Evolutionary conservation across 495 filamentous ascomycete genomes (phyloP), one percentile per base, ranked within the genome.

Genomic region (Daldinia concentrica): DNA sequence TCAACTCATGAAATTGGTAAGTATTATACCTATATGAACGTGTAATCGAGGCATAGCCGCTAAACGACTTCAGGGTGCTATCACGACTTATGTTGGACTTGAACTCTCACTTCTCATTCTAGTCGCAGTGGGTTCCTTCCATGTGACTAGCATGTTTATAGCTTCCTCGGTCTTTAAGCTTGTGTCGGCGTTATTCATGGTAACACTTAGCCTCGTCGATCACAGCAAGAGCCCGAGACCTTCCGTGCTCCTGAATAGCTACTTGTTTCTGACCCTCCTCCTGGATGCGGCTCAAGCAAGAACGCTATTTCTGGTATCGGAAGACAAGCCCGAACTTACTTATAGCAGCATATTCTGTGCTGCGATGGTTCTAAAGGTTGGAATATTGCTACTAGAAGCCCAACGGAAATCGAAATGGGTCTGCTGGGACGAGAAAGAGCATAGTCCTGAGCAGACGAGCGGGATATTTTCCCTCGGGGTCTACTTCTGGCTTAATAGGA

Each of bases 401-500:
- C 70, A 81, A 4, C 82, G 86, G 41, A 92, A 92, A 78, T 66
- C 76, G 2, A 73, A 50, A 67, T 82, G 79, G 78, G 58, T 80
- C 29, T 26, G 54, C 36, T 76, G 71, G 73, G 57, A 78, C 48
- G 84, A 79, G 41, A 74, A 74, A 19, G 64, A 74, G 7, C 81
- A 83, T 48, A 85, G 87, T 15, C 87, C 87, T 0, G 91, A 93
- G 68, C 86, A 86, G n/a, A 88, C 84, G 0, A 82, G 78, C 36
- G 83, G 88, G 0, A 79, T 88, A 12, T 87, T 85, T 61, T 85
- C 79, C 62, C 79, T 79, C 14, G 77, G 74, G 0, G 74, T 87
- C 3, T 90, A 89, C 72, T 86, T 76, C 65, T 92, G 90, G 88
- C 76, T 90, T 58, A 89, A 87, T 66, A 75, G 72, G 15, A 67